Percentiles rank a stretch among this genome's conserved stretches.
These are phyloP conservation scores for Neophaeococcomyces aloes DNA, from an alignment of 2,329 filamentous ascomycete genomes.

Conservation along the genomic window DNA sequence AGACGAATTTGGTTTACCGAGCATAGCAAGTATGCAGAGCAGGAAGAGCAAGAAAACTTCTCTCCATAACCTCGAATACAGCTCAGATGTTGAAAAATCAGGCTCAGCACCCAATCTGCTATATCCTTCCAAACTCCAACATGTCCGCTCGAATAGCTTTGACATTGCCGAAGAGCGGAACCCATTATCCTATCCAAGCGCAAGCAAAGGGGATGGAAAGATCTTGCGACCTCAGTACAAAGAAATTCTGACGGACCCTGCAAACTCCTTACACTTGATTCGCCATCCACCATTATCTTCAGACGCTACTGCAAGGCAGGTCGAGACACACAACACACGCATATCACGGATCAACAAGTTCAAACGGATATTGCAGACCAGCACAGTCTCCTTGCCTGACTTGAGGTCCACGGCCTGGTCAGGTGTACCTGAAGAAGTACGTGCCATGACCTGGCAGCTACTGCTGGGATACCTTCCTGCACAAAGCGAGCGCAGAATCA, in stretches of 20 bases:
- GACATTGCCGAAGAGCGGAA: conserved; percentile 90
- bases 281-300: conserved; percentile 66
- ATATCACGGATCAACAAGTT: conserved; percentile 97
- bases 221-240: conserved; percentile 96
- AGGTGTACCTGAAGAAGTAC: conserved; percentile 85
- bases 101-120: conserved; percentile 14
- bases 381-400: conserved; percentile 74
- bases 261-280: conserved; percentile 89
- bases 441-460: conserved; percentile 98
- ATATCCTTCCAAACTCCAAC: conserved; percentile 9
- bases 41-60: conserved; percentile 44
- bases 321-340: conserved; percentile 73
- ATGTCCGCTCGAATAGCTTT: conserved; percentile 67
- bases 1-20: conserved; percentile 90
- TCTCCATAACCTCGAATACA: conserved; percentile 5
- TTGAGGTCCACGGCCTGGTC: conserved; percentile 84
- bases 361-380: conserved; percentile 87
- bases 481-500: conserved; percentile 85
- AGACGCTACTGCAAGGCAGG: conserved; percentile 69
- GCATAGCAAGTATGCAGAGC: conserved; percentile 80
- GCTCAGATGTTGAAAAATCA: conserved; percentile 9
- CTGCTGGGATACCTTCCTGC: conserved; percentile 90
- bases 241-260: conserved; percentile 78
- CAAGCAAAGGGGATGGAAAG: conserved; percentile 86
- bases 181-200: conserved; percentile 69